These are phyloP conservation scores for Paraurostyla sp. DNA, from an alignment of 73 alveolate genomes.

Conservation along the genomic window DNA sequence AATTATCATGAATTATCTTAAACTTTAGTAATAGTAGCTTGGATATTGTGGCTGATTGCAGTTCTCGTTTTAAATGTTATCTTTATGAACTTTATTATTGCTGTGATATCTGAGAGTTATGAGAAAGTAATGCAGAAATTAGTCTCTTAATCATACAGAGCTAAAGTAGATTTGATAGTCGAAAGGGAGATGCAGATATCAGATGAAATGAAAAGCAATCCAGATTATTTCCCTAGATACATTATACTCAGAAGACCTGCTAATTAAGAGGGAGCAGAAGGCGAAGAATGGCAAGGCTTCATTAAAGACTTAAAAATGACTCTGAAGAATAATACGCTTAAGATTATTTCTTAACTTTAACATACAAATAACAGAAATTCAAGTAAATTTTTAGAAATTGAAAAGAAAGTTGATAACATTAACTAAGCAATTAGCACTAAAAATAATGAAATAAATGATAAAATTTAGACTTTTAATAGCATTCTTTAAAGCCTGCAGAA, in stretches of 20 bases:
- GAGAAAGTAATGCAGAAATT: not conserved
- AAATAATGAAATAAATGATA: too few relatives aligned
- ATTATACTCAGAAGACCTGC: not conserved
- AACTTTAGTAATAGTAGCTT: not conserved
- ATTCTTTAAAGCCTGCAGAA: too few relatives aligned
- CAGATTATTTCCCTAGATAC: not conserved
- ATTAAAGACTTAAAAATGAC: too few relatives aligned
- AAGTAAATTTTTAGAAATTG: too few relatives aligned
- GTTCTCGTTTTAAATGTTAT: not conserved
- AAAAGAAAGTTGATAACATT: too few relatives aligned
- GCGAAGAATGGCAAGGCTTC: too few relatives aligned
- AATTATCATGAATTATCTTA: not conserved
- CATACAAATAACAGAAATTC: too few relatives aligned
- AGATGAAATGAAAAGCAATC: not conserved
- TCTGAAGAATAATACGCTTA: too few relatives aligned
- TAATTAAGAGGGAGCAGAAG: not conserved
- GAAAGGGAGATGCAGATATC: not conserved
- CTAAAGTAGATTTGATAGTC: not conserved
- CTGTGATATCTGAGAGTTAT: slow-evolving; percentile 59
- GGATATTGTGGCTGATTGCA: slow-evolving; percentile 49
- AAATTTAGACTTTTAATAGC: too few relatives aligned
- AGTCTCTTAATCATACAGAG: not conserved
- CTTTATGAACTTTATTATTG: slow-evolving; percentile 55
- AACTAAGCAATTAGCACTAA: too few relatives aligned
- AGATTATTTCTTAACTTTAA: too few relatives aligned